Evolutionary conservation across 257 asterid species (phyloP), one percentile per base, ranked within the genome.

Genomic region (Verbena officinalis): DNA sequence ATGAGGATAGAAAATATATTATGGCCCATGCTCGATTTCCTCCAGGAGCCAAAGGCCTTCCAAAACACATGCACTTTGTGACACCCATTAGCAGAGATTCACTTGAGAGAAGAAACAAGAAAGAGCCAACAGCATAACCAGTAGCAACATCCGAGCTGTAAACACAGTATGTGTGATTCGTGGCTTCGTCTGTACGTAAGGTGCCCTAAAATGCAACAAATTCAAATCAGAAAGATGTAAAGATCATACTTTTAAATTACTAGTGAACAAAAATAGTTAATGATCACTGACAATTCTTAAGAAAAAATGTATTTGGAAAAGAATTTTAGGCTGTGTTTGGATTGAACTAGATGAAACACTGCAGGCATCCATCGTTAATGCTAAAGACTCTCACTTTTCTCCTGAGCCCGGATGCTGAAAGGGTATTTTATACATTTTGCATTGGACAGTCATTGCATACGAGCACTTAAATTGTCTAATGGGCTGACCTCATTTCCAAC

Each of bases 41-140:
- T 21, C 96, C 95, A 2, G 98, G 96, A 27, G 88, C 69, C 76
- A 91, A 80, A 64, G 96, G 89, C 65, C 76, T 80, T 62, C 98
- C 96, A 12, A 91, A 86, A 65, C 98, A 88, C 96, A 91, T 91
- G 95, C 94, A 87, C 71, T 81, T 86, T 27, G 98, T 88, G 73
- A 91, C 92, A 17, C 89, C 92, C 96, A 94, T 90, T 50, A 94
- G 86, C 56, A 94, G 74, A 54, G 96, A 85, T 77, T 94, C 92
- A 0, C 99, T 83, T 56, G 97, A 84, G 23, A 94, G 89, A 66
- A 90, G 92, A 69, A 90, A 94, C 84, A 94, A 74, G 87, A 85
- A 83, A 48, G 90, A 82, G 51, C 93, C 95, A 20, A 80, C 95
- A 33, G 90, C 95, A 71, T 85, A 87, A 49, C 95, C 95, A 27